Evolutionary conservation across 257 asterid species (phyloP).

Genomic region (Haberlea rhodopensis): DNA sequence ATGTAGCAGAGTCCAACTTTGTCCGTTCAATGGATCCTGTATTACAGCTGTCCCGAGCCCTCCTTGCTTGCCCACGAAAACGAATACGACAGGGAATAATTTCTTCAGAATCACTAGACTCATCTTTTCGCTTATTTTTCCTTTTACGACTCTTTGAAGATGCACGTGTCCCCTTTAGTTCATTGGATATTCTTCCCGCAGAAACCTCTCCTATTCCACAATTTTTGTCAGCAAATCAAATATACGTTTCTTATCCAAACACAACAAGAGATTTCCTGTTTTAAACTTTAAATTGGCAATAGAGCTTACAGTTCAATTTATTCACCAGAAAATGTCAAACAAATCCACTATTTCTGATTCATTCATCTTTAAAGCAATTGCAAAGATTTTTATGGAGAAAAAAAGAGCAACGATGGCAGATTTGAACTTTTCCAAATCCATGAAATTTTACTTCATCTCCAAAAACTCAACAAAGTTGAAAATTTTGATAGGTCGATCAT

Average conservation of each 20-base stretch:
- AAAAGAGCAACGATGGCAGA: neutral
- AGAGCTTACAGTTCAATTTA: neutral
- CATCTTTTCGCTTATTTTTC: slow-evolving; percentile 20
- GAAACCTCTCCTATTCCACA: slow-evolving; percentile 11
- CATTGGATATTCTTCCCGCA: slow-evolving; percentile 23
- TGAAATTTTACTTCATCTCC: neutral
- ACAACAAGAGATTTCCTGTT: neutral
- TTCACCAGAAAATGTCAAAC: slow-evolving; percentile 4
- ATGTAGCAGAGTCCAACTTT: slow-evolving; percentile 45
- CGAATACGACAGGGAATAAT: slow-evolving; percentile 26
- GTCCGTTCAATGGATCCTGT: slow-evolving; percentile 22
- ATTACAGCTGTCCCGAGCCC: slow-evolving; percentile 19
- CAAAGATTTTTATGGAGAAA: neutral
- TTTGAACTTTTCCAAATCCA: neutral
- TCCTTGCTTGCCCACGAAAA: slow-evolving; percentile 41
- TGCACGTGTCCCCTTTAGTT: neutral
- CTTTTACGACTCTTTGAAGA: slow-evolving; percentile 27
- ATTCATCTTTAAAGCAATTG: slow-evolving; percentile 2
- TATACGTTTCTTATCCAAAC: neutral
- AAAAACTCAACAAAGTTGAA: neutral
- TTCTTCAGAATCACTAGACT: slow-evolving; percentile 27
- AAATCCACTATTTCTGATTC: neutral
- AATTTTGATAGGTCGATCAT: neutral
- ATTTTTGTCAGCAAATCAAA: neutral
- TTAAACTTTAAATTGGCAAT: neutral